These are phyloP conservation scores for Sextonia rubra DNA, from an alignment of 164 flowering plant genomes.

Conservation along the genomic window DNA sequence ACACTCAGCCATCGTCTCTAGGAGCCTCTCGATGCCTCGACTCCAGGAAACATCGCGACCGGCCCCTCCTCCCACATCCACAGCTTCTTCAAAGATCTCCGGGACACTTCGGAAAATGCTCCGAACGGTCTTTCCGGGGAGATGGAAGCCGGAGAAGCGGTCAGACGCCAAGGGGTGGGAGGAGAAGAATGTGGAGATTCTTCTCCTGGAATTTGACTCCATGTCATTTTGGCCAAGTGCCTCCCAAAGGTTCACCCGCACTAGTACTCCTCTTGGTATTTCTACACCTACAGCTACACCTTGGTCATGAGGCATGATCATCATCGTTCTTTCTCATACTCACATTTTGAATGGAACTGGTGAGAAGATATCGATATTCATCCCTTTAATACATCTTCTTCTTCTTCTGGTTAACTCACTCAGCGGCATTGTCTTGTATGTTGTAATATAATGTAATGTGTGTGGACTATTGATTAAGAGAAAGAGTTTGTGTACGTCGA, in stretches of 20 bases:
- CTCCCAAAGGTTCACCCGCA: constrained; percentile 40
- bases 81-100: constrained; percentile 44
- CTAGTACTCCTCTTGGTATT: too few relatives aligned
- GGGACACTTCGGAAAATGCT: constrained; percentile 51
- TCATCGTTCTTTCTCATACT: too few relatives aligned
- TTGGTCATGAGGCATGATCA: too few relatives aligned
- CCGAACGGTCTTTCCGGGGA: constrained; percentile 40
- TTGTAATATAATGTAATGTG: too few relatives aligned
- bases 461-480: too few relatives aligned
- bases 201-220: constrained; percentile 31
- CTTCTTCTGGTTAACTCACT: too few relatives aligned
- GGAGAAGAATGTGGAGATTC: constrained; percentile 30
- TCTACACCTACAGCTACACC: too few relatives aligned
- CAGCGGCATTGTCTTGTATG: too few relatives aligned
- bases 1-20: constrained; percentile 60
- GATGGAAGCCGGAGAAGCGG: constrained; percentile 9
- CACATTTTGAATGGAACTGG: too few relatives aligned
- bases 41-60: constrained; percentile 5
- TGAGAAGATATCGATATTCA: too few relatives aligned
- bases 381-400: too few relatives aligned
- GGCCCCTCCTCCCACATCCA: constrained; percentile 17
- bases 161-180: constrained; percentile 39
- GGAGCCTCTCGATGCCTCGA: constrained; percentile 9
- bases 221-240: constrained; percentile 31
- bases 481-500: too few relatives aligned